Base-by-base conservation (phyloP, 208 protist genomes). In the Trypanosoma lewisi region DNA sequence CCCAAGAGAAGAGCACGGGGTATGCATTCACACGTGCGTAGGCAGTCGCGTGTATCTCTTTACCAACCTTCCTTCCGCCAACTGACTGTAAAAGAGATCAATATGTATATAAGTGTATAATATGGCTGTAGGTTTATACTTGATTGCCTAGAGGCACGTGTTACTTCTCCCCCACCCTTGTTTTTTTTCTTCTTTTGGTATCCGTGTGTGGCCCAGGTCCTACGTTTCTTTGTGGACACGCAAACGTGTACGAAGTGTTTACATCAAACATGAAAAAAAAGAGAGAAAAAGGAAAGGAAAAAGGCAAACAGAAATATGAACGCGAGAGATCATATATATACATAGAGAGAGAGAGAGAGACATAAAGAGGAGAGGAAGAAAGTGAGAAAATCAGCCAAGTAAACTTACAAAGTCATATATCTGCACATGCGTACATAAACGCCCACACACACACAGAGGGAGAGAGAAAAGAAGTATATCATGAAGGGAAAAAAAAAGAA, bases 271-370 rank as follows among this genome's bases (percentile, higher is more conserved):
- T 6, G 17, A 39, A 23, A 70, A 21, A 25, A 27, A 57, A 28
- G 8, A 56, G 23, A 65, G 34, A 45, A 47, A 55, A 64, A 55
- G 47, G 45, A 69, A 70, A 78, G 27, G 25, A 61, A 41, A 68
- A 19, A 21, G 37, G 33, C 14, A 49, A 45, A 57, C 19, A 67
- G 9, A 58, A 48, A 61, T 30, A 30, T 52, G 17, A 49, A 41
- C 36, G 34, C 37, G 19, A 54, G 30, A 54, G 39, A 31, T 42
- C 7, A 44, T 41, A 41, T 41, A 41, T 14, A 65, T 67, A 30
- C 14, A 51, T 17, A 58, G 0, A 61, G 39, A 61, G n/a, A 33
- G 23, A 56, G 14, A 47, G 23, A 44, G 31, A 57, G 21, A 52
- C 30, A 23, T 57, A 53, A 58, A 45, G n/a, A 37, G 27, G 60